Percentiles rank a stretch among this genome's conserved stretches.
phyloP scores from a whole-genome alignment of 805 yeast genomes.

The Komagataella ulmi region DNA sequence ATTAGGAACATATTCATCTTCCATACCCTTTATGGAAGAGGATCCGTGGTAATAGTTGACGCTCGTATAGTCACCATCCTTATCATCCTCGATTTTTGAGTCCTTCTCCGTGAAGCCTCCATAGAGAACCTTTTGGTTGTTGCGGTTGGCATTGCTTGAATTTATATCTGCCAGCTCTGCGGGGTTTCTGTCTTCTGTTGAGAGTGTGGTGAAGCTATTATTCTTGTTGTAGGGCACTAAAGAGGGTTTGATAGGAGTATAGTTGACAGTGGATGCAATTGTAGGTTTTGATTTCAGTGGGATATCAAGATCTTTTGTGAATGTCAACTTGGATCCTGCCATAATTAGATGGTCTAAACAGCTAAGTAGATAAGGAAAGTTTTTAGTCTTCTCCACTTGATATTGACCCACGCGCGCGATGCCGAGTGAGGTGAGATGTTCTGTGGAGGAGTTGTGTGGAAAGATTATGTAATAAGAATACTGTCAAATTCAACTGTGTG shows the following conservation, averaged over 20 bases:
- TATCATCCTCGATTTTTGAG: not conserved
- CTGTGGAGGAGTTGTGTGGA: not conserved
- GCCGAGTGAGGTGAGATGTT: not conserved
- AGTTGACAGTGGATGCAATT: conserved; percentile 1
- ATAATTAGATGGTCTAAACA: not conserved
- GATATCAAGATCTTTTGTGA: not conserved
- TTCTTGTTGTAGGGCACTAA: conserved; percentile 6
- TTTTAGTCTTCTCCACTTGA: not conserved
- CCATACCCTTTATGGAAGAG: conserved; percentile 29
- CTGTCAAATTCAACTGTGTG: not conserved
- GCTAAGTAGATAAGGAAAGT: not conserved
- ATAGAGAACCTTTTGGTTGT: not conserved
- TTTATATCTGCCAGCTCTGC: conserved; percentile 4
- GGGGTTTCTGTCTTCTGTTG: conserved; percentile 2
- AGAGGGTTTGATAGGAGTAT: conserved; percentile 1
- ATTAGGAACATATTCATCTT: conserved; percentile 70
- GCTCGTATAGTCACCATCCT: not conserved
- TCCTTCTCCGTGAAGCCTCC: not conserved
- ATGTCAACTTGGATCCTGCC: not conserved
- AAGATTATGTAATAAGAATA: not conserved
- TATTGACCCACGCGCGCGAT: not conserved
- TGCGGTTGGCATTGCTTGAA: not conserved
- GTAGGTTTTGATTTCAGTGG: not conserved
- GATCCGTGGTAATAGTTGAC: conserved; percentile 2
- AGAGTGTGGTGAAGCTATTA: conserved; percentile 5